These are phyloP conservation scores for Lepidium sativum DNA, from an alignment of 345 rosid species.

Conservation along the genomic window DNA sequence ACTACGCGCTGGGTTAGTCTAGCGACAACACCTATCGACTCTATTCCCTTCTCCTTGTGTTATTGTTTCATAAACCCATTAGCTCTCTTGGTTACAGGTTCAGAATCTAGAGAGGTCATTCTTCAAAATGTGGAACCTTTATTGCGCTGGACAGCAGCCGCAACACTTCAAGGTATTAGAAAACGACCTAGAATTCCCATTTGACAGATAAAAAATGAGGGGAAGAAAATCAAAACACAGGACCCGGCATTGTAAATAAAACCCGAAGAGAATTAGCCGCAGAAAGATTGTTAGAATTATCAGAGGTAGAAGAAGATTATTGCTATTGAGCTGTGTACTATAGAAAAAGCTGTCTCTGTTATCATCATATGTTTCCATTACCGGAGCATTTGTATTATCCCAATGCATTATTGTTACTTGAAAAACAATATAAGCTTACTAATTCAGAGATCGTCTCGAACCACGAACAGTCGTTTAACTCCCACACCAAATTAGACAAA, in stretches of 20 bases:
- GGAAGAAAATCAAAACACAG: background rate
- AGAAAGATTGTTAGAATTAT: slow-evolving; percentile 12
- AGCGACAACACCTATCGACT: background rate
- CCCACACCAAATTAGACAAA: background rate
- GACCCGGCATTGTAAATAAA: slow-evolving; percentile 33
- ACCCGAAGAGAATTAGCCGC: slow-evolving; percentile 27
- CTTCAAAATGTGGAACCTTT: slow-evolving; percentile 92
- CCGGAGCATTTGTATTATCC: background rate
- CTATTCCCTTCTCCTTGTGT: background rate
- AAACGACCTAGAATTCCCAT: slow-evolving; percentile 71
- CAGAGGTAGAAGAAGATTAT: background rate
- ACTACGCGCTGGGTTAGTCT: slow-evolving; percentile 84
- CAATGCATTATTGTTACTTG: background rate
- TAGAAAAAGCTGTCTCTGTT: background rate
- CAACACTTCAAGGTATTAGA: slow-evolving; percentile 77
- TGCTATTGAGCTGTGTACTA: slow-evolving; percentile 4
- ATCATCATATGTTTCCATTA: background rate
- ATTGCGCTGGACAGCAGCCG: slow-evolving; percentile 67
- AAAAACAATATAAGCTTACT: too few relatives aligned
- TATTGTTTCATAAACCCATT: background rate
- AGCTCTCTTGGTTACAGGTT: slow-evolving; percentile 41
- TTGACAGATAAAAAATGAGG: slow-evolving; percentile 30
- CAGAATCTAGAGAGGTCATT: slow-evolving; percentile 80
- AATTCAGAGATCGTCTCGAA: background rate
- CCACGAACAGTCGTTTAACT: background rate